phyloP scores from a whole-genome alignment of 768 basidiomycete species.

The Glaciozyma martinii region DNA sequence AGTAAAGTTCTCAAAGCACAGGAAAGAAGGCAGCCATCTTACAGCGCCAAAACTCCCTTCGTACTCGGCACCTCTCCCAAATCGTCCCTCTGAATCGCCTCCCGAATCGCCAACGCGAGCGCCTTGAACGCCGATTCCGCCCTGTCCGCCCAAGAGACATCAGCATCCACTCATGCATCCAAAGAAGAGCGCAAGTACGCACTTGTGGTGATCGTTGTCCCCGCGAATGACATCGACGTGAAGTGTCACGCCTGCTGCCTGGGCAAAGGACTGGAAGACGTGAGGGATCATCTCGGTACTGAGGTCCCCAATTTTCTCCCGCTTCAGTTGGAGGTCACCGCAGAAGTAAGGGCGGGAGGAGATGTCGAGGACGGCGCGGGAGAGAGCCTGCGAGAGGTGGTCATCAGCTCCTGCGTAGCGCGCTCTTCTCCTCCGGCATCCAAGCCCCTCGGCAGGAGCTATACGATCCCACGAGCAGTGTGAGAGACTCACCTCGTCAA shows the following conservation, averaged over 20 bases:
- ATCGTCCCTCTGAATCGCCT: constrained; percentile 86
- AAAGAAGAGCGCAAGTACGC: constrained; percentile 32
- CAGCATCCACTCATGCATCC: not conserved
- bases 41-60: constrained; percentile 70
- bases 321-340: constrained; percentile 72
- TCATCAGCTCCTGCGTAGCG: not conserved
- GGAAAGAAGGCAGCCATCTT: not conserved
- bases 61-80: constrained; percentile 88
- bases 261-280: constrained; percentile 95
- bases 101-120: constrained; percentile 81
- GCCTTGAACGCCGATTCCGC: constrained; percentile 98
- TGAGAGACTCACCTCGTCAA: constrained; percentile 68
- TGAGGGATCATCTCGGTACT: constrained; percentile 98
- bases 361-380: constrained; percentile 93
- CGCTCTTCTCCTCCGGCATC: not conserved
- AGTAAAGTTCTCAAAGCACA: too few relatives aligned
- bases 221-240: constrained; percentile 91
- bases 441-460: not conserved
- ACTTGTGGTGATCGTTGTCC: constrained; percentile 97
- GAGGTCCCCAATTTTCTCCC: constrained; percentile 88
- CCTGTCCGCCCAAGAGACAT: constrained; percentile 43
- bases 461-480: not conserved
- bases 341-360: constrained; percentile 95
- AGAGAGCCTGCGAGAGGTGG: constrained; percentile 60
- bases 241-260: constrained; percentile 83